phyloP scores from a whole-genome alignment of 805 yeast genomes.

The Kodamaea hsintzibuensis region DNA sequence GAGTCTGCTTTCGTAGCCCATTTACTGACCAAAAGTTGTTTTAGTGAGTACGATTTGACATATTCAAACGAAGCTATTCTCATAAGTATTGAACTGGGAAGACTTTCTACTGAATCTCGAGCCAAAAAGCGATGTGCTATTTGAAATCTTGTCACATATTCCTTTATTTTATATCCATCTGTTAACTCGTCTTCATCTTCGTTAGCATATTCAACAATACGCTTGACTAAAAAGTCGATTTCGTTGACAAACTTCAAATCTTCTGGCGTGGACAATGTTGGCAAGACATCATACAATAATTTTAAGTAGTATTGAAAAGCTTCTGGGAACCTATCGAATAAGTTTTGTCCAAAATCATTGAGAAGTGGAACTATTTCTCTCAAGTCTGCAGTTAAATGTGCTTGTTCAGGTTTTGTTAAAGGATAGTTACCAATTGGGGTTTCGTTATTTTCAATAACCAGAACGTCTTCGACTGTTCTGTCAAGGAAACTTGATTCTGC shows the following conservation, averaged over 20 bases:
- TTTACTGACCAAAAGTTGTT: neutral
- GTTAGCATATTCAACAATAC: conserved; percentile 32
- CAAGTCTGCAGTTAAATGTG: conserved; percentile 15
- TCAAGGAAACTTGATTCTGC: neutral
- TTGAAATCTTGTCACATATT: conserved; percentile 23
- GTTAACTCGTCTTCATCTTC: conserved; percentile 20
- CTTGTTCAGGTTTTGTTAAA: conserved; percentile 17
- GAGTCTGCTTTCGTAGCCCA: neutral
- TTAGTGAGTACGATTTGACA: neutral
- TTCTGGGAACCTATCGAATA: conserved; percentile 23
- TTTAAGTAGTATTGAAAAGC: conserved; percentile 25
- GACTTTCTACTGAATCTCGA: neutral
- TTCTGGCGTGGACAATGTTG: conserved; percentile 15
- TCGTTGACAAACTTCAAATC: conserved; percentile 26
- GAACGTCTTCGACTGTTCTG: neutral
- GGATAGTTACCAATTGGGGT: conserved; percentile 3
- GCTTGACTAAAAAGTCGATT: conserved; percentile 20
- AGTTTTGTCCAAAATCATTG: conserved; percentile 26
- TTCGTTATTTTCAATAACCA: neutral
- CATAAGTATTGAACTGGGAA: conserved; percentile 30
- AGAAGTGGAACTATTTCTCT: conserved; percentile 26
- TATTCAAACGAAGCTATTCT: conserved; percentile 23
- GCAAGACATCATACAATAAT: conserved; percentile 20
- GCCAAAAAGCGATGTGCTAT: conserved; percentile 24
- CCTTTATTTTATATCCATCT: conserved; percentile 16